Base-by-base conservation (phyloP, 108 stramenopile species). In the Pelagomonas calceolata region DNA sequence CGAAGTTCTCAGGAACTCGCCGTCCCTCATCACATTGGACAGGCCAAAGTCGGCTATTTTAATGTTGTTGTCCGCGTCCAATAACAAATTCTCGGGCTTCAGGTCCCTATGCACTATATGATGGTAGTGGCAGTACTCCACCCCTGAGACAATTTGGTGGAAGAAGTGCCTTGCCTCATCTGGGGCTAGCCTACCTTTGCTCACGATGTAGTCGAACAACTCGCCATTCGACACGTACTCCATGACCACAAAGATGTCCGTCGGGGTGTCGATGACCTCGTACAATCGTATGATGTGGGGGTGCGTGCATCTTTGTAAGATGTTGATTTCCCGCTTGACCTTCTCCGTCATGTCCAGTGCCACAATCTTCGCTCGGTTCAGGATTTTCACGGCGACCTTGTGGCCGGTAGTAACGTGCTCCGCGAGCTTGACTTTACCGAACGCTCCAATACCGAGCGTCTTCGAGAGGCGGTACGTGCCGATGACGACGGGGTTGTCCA, bases 21-120 rank as follows among this genome's bases (percentile, higher is more conserved):
- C 98, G 80, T 99, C 98, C 35, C 90, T 82, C 94, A 95, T 97
- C 37, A 97, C 78, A 79, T 99, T 99, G 65, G 91, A 92, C 31
- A 99, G 86, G 65, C 98, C 98, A 76, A 99, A 99, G 79, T 99
- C 98, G 12, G 98, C 98, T 82, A 99, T 94, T 80, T 99, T 99
- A 78, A 99, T 92, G 80, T 97, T 96, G 70, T 83, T 84, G 70
- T 86, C 77, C 64, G 69, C 67, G 60, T 82, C 82, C 39, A 84
- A 72, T 18, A 79, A 46, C 0, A 78, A 0, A 37, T 78, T 78
- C 43, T 99, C 97, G 12, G 97, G 97, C 79, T 98, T 98, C 63
- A 98, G 81, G 85, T 98, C 97, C 34, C 97, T 85, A 77, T 99
- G 98, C 17, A 99, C 98, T 74, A 99, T 93, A 82, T 94, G 92